These are phyloP conservation scores for Alternaria novae-zelandiae DNA, from an alignment of 2,329 filamentous ascomycete genomes.

Conservation along the genomic window DNA sequence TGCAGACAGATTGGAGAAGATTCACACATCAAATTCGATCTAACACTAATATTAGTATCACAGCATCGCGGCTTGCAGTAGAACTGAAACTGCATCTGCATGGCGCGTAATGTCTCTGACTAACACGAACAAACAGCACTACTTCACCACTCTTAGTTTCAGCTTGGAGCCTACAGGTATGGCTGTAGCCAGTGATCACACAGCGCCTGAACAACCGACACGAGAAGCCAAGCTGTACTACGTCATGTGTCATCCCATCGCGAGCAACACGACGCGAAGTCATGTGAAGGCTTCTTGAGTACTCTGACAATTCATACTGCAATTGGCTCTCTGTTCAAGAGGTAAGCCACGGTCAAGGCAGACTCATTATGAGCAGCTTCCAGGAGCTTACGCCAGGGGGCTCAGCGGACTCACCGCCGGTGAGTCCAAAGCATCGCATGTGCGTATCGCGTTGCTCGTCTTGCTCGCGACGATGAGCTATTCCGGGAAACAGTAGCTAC, in stretches of 20 bases:
- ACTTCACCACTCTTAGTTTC: not conserved
- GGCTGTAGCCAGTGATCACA: conserved; percentile 1
- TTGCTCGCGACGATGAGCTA: not conserved
- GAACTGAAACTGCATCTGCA: not conserved
- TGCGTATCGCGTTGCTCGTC: not conserved
- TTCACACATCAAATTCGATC: not conserved
- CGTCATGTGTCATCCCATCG: not conserved
- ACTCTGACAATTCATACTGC: conserved; percentile 10
- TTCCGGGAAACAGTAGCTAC: not conserved
- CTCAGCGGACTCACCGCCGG: not conserved
- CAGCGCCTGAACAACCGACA: not conserved
- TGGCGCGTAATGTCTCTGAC: not conserved
- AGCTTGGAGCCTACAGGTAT: not conserved
- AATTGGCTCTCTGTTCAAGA: not conserved
- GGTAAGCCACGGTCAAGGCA: not conserved
- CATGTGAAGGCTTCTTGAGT: conserved; percentile 26
- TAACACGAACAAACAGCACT: not conserved
- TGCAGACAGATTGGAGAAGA: not conserved
- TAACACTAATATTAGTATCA: not conserved
- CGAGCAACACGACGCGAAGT: conserved; percentile 31
- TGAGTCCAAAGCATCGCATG: not conserved
- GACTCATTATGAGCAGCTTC: not conserved
- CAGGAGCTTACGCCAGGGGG: not conserved
- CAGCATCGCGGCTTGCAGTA: not conserved
- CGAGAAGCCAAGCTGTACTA: conserved; percentile 3